These are phyloP conservation scores for Ambrosiella xylebori DNA, from an alignment of 2,329 filamentous ascomycete species.

Conservation along the genomic window DNA sequence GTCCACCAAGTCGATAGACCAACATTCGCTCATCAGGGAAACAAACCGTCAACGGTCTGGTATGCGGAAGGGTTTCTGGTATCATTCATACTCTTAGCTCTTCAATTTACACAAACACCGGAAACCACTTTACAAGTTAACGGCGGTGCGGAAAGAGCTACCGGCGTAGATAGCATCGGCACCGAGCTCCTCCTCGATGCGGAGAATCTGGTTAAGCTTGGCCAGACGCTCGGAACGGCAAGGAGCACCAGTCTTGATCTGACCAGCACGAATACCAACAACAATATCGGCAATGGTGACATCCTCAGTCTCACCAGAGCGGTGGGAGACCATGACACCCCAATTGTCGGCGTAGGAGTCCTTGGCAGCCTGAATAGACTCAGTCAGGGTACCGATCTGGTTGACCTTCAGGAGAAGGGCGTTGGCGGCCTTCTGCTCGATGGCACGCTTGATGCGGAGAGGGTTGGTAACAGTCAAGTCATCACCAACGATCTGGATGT, in stretches of 20 bases:
- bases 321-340: conserved; percentile 99
- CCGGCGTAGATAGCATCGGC: conserved; percentile 83
- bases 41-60: conserved; percentile 8
- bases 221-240: conserved; percentile 93
- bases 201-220: conserved; percentile 99
- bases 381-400: conserved; percentile 97
- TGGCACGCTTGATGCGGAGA: conserved; percentile 97
- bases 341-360: conserved; percentile 90
- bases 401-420: conserved; percentile 98
- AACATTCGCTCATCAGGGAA: neutral
- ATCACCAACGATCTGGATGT: conserved; percentile 97
- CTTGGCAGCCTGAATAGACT: conserved; percentile 98
- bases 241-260: conserved; percentile 98
- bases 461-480: conserved; percentile 99
- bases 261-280: conserved; percentile 85
- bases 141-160: conserved; percentile 73
- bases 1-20: neutral
- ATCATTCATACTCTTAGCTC: conserved; percentile 8
- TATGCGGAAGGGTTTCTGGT: conserved; percentile 12
- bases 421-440: conserved; percentile 97
- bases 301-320: conserved; percentile 98
- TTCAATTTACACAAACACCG: neutral
- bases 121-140: conserved; percentile 54
- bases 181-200: conserved; percentile 98
- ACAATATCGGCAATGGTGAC: conserved; percentile 98